phyloP scores from a whole-genome alignment of 495 filamentous ascomycete species.

The Aspergillus asperescens region DNA sequence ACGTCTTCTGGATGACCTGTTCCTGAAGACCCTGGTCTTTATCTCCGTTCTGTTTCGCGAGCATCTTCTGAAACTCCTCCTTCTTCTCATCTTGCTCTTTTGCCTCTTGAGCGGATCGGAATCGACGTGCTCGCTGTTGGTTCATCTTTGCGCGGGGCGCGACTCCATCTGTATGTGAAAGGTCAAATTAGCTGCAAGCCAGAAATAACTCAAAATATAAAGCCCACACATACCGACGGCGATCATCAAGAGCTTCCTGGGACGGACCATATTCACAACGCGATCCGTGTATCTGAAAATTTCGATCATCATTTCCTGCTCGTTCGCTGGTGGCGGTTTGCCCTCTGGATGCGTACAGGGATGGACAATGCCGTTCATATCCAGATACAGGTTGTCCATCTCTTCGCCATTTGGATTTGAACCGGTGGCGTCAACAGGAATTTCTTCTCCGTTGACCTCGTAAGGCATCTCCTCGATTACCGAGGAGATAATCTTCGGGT shows the following conservation, averaged over 20 bases:
- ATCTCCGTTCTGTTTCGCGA: constrained; percentile 60
- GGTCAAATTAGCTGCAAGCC: not conserved
- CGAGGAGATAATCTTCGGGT: constrained; percentile 89
- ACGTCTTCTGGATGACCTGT: constrained; percentile 77
- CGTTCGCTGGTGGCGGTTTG: constrained; percentile 78
- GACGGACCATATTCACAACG: constrained; percentile 96
- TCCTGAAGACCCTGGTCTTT: constrained; percentile 56
- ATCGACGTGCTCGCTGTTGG: constrained; percentile 86
- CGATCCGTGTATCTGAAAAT: constrained; percentile 96
- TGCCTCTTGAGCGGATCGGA: constrained; percentile 90
- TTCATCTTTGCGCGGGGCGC: constrained; percentile 97
- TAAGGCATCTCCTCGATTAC: constrained; percentile 82
- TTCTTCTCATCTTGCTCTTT: constrained; percentile 91
- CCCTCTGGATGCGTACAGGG: constrained; percentile 98
- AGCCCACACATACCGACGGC: constrained; percentile 82
- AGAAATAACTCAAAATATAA: not conserved
- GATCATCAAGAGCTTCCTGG: constrained; percentile 93
- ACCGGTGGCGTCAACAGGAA: constrained; percentile 76
- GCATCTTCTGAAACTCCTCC: constrained; percentile 73
- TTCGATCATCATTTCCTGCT: constrained; percentile 99
- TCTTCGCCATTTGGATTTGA: constrained; percentile 97
- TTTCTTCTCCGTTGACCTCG: constrained; percentile 68
- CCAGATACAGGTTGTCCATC: constrained; percentile 94
- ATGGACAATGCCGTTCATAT: constrained; percentile 99
- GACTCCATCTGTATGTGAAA: constrained; percentile 65